Conservation (phyloP, 495 filamentous ascomycete species). For the Aspergillus biplanus region DNA sequence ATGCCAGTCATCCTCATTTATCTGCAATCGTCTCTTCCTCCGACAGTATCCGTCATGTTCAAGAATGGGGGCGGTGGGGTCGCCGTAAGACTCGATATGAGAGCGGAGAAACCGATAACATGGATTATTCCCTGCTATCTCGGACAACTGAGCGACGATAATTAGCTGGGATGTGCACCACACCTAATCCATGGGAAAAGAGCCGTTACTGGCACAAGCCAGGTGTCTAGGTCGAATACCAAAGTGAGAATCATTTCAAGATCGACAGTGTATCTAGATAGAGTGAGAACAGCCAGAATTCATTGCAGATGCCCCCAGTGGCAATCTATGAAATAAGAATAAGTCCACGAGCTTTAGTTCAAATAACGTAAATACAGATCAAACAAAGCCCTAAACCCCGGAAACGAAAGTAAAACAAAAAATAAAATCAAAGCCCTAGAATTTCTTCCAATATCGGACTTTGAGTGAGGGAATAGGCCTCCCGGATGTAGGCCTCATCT, state of each 20-base stretch:
- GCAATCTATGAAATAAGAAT: not conserved
- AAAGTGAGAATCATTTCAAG: not conserved
- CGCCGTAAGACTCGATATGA: not conserved
- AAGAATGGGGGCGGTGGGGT: constrained; percentile 5
- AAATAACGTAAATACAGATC: not conserved
- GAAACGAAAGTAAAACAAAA: not conserved
- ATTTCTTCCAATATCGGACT: constrained; percentile 27
- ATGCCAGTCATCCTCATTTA: not conserved
- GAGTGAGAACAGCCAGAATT: not conserved
- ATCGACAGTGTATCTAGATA: not conserved
- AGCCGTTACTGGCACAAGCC: too few species aligned
- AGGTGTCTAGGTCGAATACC: not conserved
- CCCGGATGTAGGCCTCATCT: constrained; percentile 88
- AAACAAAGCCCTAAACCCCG: not conserved
- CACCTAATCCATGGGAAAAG: too few species aligned
- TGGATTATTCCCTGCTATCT: not conserved
- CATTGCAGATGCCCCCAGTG: not conserved
- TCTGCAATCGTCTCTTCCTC: not conserved
- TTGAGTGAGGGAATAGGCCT: constrained; percentile 77
- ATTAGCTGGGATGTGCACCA: not conserved
- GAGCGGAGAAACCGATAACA: not conserved
- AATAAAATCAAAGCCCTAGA: constrained; percentile 4
- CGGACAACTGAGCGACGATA: not conserved
- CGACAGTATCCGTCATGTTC: not conserved
- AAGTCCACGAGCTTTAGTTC: not conserved